A percentile compares a stretch with the other conserved stretches of the same genome.
Evolutionary conservation across 805 yeast species (phyloP).

Genomic region (Cyberlindnera lachancei): DNA sequence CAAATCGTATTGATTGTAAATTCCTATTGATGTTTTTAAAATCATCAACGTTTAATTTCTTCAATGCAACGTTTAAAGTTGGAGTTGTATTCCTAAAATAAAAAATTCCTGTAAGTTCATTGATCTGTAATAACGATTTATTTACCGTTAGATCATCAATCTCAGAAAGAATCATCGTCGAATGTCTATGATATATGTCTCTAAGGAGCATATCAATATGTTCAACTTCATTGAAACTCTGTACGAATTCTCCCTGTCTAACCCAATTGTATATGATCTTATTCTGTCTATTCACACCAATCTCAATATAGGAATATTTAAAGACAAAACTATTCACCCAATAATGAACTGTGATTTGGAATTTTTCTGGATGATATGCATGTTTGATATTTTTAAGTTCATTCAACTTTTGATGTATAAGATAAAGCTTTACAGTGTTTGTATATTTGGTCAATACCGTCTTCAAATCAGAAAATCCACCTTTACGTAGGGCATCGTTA

Average conservation of each 20-base stretch:
- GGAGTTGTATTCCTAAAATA: conserved; percentile 40
- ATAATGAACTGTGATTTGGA: conserved; percentile 50
- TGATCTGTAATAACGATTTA: conserved; percentile 23
- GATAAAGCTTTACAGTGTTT: conserved; percentile 55
- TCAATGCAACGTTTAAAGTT: conserved; percentile 15
- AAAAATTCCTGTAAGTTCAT: conserved; percentile 28
- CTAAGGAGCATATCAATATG: conserved; percentile 32
- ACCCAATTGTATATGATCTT: conserved; percentile 55
- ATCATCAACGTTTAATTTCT: conserved; percentile 21
- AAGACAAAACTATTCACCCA: conserved; percentile 50
- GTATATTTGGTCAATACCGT: conserved; percentile 51
- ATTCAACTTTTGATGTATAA: conserved; percentile 50
- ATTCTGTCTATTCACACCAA: conserved; percentile 45
- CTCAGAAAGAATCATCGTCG: conserved; percentile 27
- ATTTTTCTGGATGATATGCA: conserved; percentile 45
- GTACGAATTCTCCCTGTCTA: conserved; percentile 43
- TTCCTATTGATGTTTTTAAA: conserved; percentile 18
- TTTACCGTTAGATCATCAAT: conserved; percentile 25
- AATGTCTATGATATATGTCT: conserved; percentile 33
- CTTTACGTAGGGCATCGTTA: conserved; percentile 41
- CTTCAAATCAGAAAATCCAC: conserved; percentile 46
- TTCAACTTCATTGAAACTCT: conserved; percentile 24
- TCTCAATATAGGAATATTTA: conserved; percentile 48
- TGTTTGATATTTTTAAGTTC: conserved; percentile 49
- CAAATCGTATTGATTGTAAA: conserved; percentile 12